Base-by-base conservation (phyloP, 2,329 filamentous ascomycete genomes). In the Amylocarpus encephaloides region DNA sequence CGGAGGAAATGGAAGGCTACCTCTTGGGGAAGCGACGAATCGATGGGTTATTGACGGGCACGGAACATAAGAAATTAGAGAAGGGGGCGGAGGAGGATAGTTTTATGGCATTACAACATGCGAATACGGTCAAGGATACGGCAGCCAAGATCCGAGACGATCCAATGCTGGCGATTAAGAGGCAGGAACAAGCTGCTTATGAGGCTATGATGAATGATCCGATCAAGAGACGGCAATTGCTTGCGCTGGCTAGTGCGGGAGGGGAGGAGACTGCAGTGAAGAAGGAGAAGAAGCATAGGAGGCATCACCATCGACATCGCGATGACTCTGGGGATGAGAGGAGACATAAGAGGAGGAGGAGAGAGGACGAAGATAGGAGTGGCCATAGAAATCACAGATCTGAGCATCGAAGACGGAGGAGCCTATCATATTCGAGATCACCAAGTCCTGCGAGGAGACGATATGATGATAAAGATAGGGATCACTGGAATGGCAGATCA, bases 1-100 rank as follows among this genome's bases (percentile, higher is more conserved):
- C 79, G 4, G 92, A 96, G 67, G 93, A 97, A 70, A 90, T 88
- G 71, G 93, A 98, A 65, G 89, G 87, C 3, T 98, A 95, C 66
- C 71, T 98, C 1, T 75, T 98, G 12, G 93, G 93, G 46, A 97
- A 96, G 74, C 79, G 93, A 51, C 80, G 91, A 51, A 92, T 98
- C 66, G 92, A 97, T 72, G 83, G 84, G 11, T 75, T 98, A 48
- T 80, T 89, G 39, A 88, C 93, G 66, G 88, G 86, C 43, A 85
- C 85, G 35, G 88, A 94, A 43, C 80, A 81, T 59, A 86, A 93
- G 66, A 86, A 86, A 57, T 70, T 95, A 50, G 85, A 89, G 68
- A 95, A 95, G 68, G 75, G 82, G 32, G 78, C 83, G 5, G 75
- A 76, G 0, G 70, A 81, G 55, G 80, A 85, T 30, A 69, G 63